Conservation (phyloP, 129 eudicot species). For the Flaveria linearis region DNA sequence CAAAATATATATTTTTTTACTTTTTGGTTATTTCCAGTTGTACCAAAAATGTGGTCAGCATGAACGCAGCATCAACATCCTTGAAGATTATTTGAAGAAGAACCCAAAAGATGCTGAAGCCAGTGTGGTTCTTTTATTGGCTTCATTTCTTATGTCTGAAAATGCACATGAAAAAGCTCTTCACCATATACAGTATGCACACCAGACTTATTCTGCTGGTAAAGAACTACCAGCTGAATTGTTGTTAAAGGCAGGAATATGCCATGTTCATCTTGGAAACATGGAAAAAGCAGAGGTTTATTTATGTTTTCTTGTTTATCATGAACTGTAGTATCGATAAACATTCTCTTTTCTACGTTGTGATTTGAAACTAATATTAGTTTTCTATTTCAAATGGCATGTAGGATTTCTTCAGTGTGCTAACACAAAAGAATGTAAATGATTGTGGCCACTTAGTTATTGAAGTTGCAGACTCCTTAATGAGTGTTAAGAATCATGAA, state of each 20-base stretch:
- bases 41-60: constrained; percentile 64
- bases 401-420: constrained; percentile 60
- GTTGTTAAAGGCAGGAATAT: constrained; percentile 72
- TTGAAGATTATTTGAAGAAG: constrained; percentile 60
- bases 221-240: constrained; percentile 59
- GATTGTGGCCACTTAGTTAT: constrained; percentile 46
- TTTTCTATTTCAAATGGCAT: constrained; percentile 33
- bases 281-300: constrained; percentile 78
- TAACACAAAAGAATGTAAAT: constrained; percentile 44
- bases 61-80: constrained; percentile 58
- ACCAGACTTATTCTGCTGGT: constrained; percentile 41
- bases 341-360: constrained; percentile 6
- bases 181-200: constrained; percentile 66
- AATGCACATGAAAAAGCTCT: constrained; percentile 62
- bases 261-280: constrained; percentile 77
- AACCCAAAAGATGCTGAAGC: constrained; percentile 55
- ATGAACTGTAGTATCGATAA: background rate
- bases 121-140: constrained; percentile 59
- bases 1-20: background rate
- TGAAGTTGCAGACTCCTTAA: constrained; percentile 66
- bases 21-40: constrained; percentile 48
- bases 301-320: constrained; percentile 7
- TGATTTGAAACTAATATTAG: constrained; percentile 7
- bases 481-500: constrained; percentile 52
- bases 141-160: constrained; percentile 57